Base-by-base conservation (phyloP, 176 grass and related monocot genomes). In the Avena insularis region DNA sequence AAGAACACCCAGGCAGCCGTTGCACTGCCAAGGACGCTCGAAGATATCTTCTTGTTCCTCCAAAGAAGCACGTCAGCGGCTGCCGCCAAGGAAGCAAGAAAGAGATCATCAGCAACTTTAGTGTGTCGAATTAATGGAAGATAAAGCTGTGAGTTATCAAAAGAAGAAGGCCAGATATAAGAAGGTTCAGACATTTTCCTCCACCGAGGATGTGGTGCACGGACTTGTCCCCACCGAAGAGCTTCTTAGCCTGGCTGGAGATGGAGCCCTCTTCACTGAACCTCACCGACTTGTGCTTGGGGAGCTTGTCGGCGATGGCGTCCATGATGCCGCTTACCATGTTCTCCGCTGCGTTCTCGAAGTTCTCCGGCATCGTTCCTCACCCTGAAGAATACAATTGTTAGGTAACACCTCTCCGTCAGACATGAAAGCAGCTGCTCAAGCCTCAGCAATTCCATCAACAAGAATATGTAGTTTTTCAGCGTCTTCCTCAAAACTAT, bases 31-130 rank as follows among this genome's bases (percentile, higher is more conserved):
- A 98, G 91, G 7, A 94, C 88, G 31, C 93, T 92, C 0, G 92
- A 94, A 4, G 96, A 98, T n/a, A 96, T 96, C 85, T 98, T 96
- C 82, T 90, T 98, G 90, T 98, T 95, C 88, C 96, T 85, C 96
- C 96, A 98, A 49, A 98, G 69, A 19, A 95, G 73, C 48, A 98
- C 90, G 80, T 98, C 96, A 17, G 96, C 96, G 13, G 96, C 96
- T 95, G 63, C 29, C 46, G 25, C 12, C 12, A 25, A 27, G 45
- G 14, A 75, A 73, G 20, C 27, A 88, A 12, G 75, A 9, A 75
- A 59, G 0, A 38, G 12, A 20, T 6, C 38, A 71, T 27, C 69
- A 88, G 48, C 21, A 38, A 36, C 75, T 43, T 43, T 58, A 35
- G 40, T 7, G 20, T 59, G 46, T 51, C 20, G 38, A 17, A 54